Percentiles rank a stretch among this genome's conserved stretches.
These are phyloP conservation scores for Erysimum cheiranthoides DNA, from an alignment of 345 rosid species.

Conservation along the genomic window DNA sequence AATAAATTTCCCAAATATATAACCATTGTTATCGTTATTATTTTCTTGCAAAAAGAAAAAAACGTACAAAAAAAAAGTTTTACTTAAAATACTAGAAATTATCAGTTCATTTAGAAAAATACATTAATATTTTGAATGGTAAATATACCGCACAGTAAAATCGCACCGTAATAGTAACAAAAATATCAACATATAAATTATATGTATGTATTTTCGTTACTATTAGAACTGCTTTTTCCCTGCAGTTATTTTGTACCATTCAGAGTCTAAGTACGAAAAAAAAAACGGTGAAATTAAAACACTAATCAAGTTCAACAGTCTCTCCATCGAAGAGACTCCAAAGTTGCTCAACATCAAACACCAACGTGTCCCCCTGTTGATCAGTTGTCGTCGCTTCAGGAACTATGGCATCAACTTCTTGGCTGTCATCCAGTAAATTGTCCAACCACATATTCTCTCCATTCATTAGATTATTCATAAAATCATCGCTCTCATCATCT, in stretches of 20 bases:
- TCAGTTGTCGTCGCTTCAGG: neutral
- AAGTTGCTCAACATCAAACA: constrained; percentile 43
- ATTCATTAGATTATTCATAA: neutral
- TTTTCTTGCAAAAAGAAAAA: neutral
- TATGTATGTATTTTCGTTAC: no score
- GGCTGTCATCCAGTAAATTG: constrained; percentile 24
- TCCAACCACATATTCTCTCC: constrained; percentile 42
- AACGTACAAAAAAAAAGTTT: neutral
- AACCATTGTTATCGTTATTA: no score
- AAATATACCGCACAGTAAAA: no score
- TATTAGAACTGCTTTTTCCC: no score
- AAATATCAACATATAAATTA: no score
- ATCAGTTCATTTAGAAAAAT: neutral
- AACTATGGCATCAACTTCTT: constrained; percentile 3
- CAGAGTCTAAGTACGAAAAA: no score
- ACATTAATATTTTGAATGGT: neutral
- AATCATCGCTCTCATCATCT: constrained; percentile 14
- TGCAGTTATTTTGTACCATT: no score
- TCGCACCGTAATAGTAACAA: no score
- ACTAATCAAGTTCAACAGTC: constrained; percentile 32
- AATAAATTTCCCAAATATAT: no score
- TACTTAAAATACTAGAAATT: neutral
- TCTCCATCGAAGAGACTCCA: constrained; percentile 39
- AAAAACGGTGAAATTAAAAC: neutral
- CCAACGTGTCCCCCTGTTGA: neutral